These are phyloP conservation scores for Lophiotrema nucula DNA, from an alignment of 495 filamentous ascomycete genomes.

Conservation along the genomic window DNA sequence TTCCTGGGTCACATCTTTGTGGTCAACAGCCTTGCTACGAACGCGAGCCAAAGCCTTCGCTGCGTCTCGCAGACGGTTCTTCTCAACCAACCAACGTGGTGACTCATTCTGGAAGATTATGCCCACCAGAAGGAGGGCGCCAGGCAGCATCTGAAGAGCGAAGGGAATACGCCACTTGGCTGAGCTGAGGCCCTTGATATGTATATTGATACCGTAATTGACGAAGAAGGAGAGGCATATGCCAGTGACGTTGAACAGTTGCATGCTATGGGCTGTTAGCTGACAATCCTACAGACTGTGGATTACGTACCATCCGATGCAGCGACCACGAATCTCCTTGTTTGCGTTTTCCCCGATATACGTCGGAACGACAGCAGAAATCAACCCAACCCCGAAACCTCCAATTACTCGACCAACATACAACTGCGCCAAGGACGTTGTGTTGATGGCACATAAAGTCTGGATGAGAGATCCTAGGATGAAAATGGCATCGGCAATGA, in stretches of 20 bases:
- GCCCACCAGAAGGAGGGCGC: constrained; percentile 50
- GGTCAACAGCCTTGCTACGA: constrained; percentile 54
- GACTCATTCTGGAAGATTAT: constrained; percentile 59
- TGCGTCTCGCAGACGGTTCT: constrained; percentile 55
- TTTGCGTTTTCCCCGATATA: constrained; percentile 49
- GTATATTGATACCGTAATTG: constrained; percentile 51
- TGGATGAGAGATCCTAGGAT: constrained; percentile 39
- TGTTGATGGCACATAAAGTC: constrained; percentile 37
- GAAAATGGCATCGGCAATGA: constrained; percentile 33
- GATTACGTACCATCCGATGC: constrained; percentile 35
- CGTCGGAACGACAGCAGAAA: constrained; percentile 44
- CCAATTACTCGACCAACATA: constrained; percentile 45
- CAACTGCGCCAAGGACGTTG: constrained; percentile 32
- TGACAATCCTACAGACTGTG: background rate
- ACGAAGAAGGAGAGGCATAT: constrained; percentile 36
- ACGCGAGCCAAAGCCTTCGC: constrained; percentile 62
- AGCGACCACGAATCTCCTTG: constrained; percentile 45
- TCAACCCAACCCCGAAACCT: constrained; percentile 44
- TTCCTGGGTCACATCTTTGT: constrained; percentile 54
- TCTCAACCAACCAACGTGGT: constrained; percentile 63
- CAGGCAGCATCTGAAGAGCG: constrained; percentile 58
- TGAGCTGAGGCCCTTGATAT: constrained; percentile 43
- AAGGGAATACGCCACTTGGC: constrained; percentile 59
- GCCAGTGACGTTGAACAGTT: constrained; percentile 35
- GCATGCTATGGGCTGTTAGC: constrained; percentile 25